Evolutionary conservation across 176 grass and related monocot species (phyloP), one percentile per base, ranked within the genome.

Genomic region (Calamus simplicifolius): DNA sequence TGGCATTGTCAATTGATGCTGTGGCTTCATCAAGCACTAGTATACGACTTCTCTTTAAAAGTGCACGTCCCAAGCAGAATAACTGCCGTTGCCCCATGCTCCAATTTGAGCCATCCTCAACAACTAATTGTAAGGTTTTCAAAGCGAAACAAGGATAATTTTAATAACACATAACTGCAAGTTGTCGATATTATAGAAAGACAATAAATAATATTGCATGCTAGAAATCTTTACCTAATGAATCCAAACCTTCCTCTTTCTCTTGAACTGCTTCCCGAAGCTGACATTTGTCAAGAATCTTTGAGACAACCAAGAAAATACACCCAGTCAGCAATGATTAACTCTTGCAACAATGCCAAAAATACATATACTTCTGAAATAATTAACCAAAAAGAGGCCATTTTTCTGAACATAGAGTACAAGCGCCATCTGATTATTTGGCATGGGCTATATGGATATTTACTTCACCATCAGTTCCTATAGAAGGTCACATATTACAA

Each of bases 81-180:
- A 97, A 64, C 30, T 97, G 92, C 38, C 92, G 85, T 81, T 97
- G 87, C 14, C 93, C 93, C 93, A 97, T 97, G 78, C 93, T 97
- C 93, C 93, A 97, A 43, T 97, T 97, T 0, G 81, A 91, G 3
- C 93, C 93, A 12, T 88, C 87, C 78, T 97, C 87, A 2, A 80
- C 78, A 68, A 97, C 92, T 97, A 66, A 55, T 7, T 16, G 7
- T 12, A 49, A 52, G 18, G 18, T 77, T 13, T 53, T 4, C 18
- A 55, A 66, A 51, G 7, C 4, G 6, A 51, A 25, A 29, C 18
- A 18, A 65, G 50, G 4, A 52, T 3, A 54, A 51, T 50, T 43
- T 29, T 43, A 43, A 10, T 13, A 43, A 13, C 35, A 43, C 6
- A 43, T 43, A 43, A 13, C 0, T 1, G 8, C 8, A 43, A 10